These are phyloP conservation scores for Penicillium sp. DNA, from an alignment of 2,329 filamentous ascomycete genomes.

Conservation along the genomic window DNA sequence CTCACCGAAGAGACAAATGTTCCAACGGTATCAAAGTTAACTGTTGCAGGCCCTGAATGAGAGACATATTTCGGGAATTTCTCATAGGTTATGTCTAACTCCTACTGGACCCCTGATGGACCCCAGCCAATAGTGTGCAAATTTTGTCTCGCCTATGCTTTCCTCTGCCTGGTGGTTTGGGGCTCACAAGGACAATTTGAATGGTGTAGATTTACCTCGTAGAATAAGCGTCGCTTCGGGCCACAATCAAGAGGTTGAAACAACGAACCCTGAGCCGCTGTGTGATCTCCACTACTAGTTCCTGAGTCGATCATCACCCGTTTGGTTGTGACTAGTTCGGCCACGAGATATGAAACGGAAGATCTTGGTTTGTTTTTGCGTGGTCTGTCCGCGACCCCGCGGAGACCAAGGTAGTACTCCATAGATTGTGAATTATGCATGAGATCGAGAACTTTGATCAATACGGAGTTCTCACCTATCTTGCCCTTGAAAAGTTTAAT, in stretches of 20 bases:
- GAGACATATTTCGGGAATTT: not conserved
- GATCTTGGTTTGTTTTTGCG: not conserved
- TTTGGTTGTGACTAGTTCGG: conserved; percentile 5
- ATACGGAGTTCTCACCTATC: not conserved
- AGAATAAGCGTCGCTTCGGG: too few species aligned
- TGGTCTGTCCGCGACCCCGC: too few species aligned
- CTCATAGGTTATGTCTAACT: conserved; percentile 1
- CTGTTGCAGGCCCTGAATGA: conserved; percentile 1
- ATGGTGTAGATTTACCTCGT: not conserved
- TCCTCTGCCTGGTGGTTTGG: not conserved
- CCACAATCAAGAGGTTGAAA: conserved; percentile 2
- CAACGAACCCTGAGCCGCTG: conserved; percentile 6
- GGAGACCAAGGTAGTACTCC: too few species aligned
- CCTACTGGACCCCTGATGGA: conserved; percentile 1
- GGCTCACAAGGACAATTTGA: not conserved
- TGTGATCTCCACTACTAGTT: conserved; percentile 25
- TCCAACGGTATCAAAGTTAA: not conserved
- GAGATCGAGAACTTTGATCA: not conserved
- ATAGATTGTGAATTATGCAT: not conserved
- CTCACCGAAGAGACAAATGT: conserved; percentile 5
- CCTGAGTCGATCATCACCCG: conserved; percentile 20
- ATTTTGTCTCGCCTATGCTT: conserved; percentile 4
- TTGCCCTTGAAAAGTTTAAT: conserved; percentile 6
- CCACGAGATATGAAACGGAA: conserved; percentile 18
- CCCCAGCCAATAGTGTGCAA: not conserved